These are phyloP conservation scores for Chrysanthemum seticuspe DNA, from an alignment of 129 eudicot genomes.

Conservation along the genomic window DNA sequence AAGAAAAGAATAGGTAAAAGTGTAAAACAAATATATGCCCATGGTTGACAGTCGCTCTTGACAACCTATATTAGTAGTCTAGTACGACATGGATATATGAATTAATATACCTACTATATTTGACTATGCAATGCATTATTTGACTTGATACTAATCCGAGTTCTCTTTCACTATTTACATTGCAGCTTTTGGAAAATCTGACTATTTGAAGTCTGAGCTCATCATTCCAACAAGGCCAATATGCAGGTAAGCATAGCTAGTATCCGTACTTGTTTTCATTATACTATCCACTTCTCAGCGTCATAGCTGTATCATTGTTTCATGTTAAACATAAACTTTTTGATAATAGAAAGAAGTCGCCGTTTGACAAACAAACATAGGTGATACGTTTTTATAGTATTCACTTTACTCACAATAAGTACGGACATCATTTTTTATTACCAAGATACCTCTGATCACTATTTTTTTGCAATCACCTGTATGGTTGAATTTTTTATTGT, in stretches of 20 bases:
- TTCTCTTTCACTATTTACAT: slow-evolving; percentile 4
- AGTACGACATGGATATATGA: neutral
- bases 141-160: slow-evolving; percentile 12
- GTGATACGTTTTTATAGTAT: too few relatives aligned
- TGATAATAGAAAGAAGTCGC: neutral
- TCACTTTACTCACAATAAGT: too few relatives aligned
- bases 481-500: neutral
- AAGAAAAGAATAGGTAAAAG: too few relatives aligned
- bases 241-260: slow-evolving; percentile 30
- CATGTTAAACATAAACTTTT: neutral
- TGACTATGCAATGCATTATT: neutral
- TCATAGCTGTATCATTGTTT: neutral
- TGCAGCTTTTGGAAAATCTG: slow-evolving; percentile 18
- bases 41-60: too few relatives aligned
- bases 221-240: slow-evolving; percentile 17
- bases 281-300: neutral
- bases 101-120: neutral
- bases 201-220: slow-evolving; percentile 6
- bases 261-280: neutral
- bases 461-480: neutral
- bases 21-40: too few relatives aligned
- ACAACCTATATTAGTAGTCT: neutral
- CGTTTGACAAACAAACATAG: neutral
- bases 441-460: too few relatives aligned
- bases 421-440: too few relatives aligned